Conservation (phyloP, 202 grass and related monocot genomes). For the Sporobolus alterniflorus region DNA sequence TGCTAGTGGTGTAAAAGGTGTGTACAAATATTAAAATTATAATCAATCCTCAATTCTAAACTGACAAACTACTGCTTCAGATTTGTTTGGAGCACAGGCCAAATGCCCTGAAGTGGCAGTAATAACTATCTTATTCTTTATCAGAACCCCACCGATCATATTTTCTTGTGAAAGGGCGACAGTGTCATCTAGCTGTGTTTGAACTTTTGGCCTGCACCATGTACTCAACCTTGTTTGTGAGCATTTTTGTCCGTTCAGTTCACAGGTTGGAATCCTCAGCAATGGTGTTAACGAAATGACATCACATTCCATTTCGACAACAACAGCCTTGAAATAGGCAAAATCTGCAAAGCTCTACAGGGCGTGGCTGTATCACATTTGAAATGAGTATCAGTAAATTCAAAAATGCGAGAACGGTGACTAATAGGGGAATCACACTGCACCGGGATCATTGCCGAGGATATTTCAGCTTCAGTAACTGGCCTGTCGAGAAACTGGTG, state of each 20-base stretch:
- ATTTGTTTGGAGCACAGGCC: background rate
- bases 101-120: background rate
- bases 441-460: background rate
- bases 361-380: background rate
- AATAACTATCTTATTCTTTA: background rate
- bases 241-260: background rate
- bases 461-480: background rate
- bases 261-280: background rate
- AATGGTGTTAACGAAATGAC: background rate
- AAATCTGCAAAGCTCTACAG: slow-evolving; percentile 14
- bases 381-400: background rate
- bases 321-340: background rate
- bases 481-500: background rate
- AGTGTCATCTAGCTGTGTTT: background rate
- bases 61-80: background rate
- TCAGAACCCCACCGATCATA: background rate
- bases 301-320: background rate
- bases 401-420: background rate
- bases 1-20: too few relatives aligned
- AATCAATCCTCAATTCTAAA: too few relatives aligned
- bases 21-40: too few relatives aligned
- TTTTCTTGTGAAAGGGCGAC: background rate
- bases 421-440: background rate
- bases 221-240: background rate
- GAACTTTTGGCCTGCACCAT: background rate